Base-by-base conservation (phyloP, 2,329 filamentous ascomycete species). In the Fusarium albosuccineum region DNA sequence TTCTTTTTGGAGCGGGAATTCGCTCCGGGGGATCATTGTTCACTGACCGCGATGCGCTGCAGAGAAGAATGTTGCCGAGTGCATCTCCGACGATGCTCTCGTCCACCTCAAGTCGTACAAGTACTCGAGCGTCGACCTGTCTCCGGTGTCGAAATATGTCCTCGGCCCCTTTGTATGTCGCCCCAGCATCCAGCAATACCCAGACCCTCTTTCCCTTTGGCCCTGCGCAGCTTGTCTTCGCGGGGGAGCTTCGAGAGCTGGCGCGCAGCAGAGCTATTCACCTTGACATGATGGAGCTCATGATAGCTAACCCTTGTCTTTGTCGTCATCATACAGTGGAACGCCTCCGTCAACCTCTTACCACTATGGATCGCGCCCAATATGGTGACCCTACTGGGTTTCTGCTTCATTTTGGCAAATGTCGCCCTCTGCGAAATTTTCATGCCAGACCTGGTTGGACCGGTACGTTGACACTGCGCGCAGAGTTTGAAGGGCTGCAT, bases 311-410 rank as follows among this genome's bases (percentile, higher is more conserved):
- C 63, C 39, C 52, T 51, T 44, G 55, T 50, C 52, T 53, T 51
- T 44, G 44, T 62, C 49, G 57, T 51, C 50, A 48, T 51, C 50
- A 48, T 72, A 75, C 80, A 98, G 95, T 99, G 96, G 96, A 98
- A 97, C 87, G 93, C 90, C 69, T 94, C 94, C 73, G 96, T 98
- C 73, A 90, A 97, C 77, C 82, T 97, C 41, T 82, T 99, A 74
- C 96, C 96, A 67, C 82, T 97, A 88, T 99, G 95, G 94, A 87
- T 99, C 56, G 96, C 96, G 29, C 96, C 96, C 34, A 99, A 99
- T 77, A 96, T 97, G 90, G 95, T 99, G 62, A 99, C 96, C 70
- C 85, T 99, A 26, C 81, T 98, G 48, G 96, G 96, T 60, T 99
- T 98, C 86, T 90, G 92, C 81, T 98, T 95, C 84, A 97, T 99